Conservation (phyloP, 2,329 filamentous ascomycete genomes). For the Aspergillus japonicus region DNA sequence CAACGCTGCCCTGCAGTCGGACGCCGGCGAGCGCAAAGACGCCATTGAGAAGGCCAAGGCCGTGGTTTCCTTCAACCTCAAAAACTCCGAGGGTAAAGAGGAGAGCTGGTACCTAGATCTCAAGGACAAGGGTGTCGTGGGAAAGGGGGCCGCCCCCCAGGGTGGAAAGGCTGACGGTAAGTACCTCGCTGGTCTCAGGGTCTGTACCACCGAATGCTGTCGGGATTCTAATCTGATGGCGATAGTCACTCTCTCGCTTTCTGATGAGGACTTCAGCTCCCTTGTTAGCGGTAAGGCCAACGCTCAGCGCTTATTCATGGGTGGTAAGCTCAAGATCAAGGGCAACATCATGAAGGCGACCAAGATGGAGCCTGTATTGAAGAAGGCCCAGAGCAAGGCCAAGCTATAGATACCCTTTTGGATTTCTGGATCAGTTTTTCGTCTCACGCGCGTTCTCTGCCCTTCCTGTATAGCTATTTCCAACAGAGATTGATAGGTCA, state of each 20-base stretch:
- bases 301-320: slow-evolving; percentile 94
- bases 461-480: not conserved
- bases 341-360: slow-evolving; percentile 98
- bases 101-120: slow-evolving; percentile 94
- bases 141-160: slow-evolving; percentile 65
- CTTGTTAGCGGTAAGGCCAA: slow-evolving; percentile 86
- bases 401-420: slow-evolving; percentile 65
- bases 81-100: slow-evolving; percentile 77
- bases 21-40: slow-evolving; percentile 74
- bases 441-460: not conserved
- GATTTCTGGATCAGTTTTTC: slow-evolving; percentile 2
- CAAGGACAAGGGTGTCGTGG: slow-evolving; percentile 82
- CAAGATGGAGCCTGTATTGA: slow-evolving; percentile 89
- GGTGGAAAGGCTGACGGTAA: slow-evolving; percentile 80
- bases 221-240: not conserved
- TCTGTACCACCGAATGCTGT: not conserved
- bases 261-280: slow-evolving; percentile 81
- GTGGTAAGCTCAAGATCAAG: slow-evolving; percentile 97
- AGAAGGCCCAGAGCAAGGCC: slow-evolving; percentile 79
- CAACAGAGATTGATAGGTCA: not conserved
- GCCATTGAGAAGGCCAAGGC: slow-evolving; percentile 86
- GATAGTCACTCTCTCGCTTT: slow-evolving; percentile 78
- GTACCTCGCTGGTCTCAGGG: slow-evolving; percentile 26
- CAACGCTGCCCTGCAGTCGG: slow-evolving; percentile 65
- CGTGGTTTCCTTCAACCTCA: slow-evolving; percentile 87